Conservation (phyloP, 2,329 filamentous ascomycete genomes). For the Chaetothyriales sp. region DNA sequence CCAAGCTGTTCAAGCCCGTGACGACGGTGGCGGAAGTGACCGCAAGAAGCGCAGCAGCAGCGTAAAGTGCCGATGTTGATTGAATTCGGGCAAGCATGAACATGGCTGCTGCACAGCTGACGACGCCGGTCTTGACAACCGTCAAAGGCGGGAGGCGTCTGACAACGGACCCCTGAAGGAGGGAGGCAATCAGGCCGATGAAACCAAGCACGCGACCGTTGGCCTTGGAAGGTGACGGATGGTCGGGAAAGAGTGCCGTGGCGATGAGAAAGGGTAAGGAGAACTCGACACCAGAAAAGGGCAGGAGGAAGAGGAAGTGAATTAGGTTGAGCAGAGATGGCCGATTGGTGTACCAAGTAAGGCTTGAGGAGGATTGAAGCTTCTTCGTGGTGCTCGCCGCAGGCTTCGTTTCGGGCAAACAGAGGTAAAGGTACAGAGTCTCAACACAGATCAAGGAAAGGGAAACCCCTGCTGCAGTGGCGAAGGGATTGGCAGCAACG, state of each 20-base stretch:
- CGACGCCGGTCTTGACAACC: constrained; percentile 65
- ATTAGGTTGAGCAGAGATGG: constrained; percentile 68
- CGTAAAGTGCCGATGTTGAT: constrained; percentile 59
- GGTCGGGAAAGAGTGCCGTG: constrained; percentile 77
- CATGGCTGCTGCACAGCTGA: constrained; percentile 67
- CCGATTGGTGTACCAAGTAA: constrained; percentile 52
- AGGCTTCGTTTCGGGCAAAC: constrained; percentile 75
- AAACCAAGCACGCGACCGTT: constrained; percentile 81
- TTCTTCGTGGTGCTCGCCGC: constrained; percentile 27
- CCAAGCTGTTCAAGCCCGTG: constrained; percentile 79
- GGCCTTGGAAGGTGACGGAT: constrained; percentile 45
- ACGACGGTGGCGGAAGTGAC: constrained; percentile 91
- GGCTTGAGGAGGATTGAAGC: constrained; percentile 13
- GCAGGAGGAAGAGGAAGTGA: constrained; percentile 84
- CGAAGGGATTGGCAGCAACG: constrained; percentile 83
- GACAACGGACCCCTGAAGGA: constrained; percentile 89
- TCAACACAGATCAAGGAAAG: constrained; percentile 73
- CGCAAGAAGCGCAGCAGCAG: constrained; percentile 69
- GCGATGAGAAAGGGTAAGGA: constrained; percentile 87
- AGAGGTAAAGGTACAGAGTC: constrained; percentile 73
- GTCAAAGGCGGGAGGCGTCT: constrained; percentile 68
- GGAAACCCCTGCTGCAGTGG: constrained; percentile 78
- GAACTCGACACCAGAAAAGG: constrained; percentile 97
- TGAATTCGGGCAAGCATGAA: constrained; percentile 59
- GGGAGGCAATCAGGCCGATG: constrained; percentile 76